Evolutionary conservation across 148 eudicot genomes (phyloP).

Genomic region (Camellia japonica): DNA sequence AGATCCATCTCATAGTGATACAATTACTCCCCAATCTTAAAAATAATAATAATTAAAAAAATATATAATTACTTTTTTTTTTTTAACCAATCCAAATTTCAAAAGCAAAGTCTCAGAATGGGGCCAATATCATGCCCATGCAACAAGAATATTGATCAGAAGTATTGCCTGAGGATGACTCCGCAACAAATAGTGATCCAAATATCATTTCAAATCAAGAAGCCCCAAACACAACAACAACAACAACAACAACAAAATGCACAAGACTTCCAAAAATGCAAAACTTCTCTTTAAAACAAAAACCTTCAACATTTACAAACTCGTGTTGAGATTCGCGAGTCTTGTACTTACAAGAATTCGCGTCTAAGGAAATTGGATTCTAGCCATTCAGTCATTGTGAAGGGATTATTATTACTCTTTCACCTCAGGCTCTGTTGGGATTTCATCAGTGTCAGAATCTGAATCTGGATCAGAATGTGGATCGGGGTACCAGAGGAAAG

Average conservation of each 20-base stretch:
- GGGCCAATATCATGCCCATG: too few relatives aligned
- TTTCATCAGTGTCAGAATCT: not conserved
- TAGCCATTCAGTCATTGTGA: not conserved
- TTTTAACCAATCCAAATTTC: too few relatives aligned
- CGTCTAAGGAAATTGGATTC: not conserved
- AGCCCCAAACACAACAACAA: not conserved
- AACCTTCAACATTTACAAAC: not conserved
- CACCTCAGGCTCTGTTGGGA: not conserved
- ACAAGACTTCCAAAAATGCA: not conserved
- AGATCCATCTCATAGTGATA: too few relatives aligned
- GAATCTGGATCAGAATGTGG: not conserved
- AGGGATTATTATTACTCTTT: not conserved
- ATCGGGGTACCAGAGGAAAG: constrained; percentile 11
- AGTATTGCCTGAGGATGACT: too few relatives aligned
- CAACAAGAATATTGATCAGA: too few relatives aligned
- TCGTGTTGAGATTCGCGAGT: not conserved
- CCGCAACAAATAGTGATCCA: too few relatives aligned
- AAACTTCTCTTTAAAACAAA: not conserved
- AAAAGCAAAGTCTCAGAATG: too few relatives aligned
- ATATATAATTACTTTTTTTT: too few relatives aligned
- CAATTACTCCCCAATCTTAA: too few relatives aligned
- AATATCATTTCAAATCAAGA: too few relatives aligned
- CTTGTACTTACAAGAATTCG: not conserved
- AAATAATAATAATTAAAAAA: too few relatives aligned
- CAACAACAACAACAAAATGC: not conserved